Conservation (phyloP, 352 stramenopile genomes). For the Globisporangium mamillatum region DNA sequence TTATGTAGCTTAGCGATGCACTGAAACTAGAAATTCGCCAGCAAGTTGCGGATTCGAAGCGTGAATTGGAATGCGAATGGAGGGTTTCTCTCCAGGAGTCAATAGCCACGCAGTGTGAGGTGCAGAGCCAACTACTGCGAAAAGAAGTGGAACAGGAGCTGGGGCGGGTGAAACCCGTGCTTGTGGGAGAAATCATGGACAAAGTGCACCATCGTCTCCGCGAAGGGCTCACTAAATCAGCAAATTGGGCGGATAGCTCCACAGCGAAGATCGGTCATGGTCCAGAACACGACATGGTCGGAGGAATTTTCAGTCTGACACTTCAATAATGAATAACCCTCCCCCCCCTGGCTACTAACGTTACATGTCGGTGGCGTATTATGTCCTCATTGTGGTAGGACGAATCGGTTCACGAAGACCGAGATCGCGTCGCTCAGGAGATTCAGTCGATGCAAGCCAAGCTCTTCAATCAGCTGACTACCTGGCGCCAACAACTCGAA, state of each 20-base stretch:
- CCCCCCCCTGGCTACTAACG: background rate
- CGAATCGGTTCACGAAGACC: conserved; percentile 10
- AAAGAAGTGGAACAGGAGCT: background rate
- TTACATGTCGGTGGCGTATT: background rate
- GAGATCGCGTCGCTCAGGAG: conserved; percentile 13
- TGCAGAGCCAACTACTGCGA: background rate
- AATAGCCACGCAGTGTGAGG: background rate
- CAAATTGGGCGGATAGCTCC: background rate
- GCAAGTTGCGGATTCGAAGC: background rate
- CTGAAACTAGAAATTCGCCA: background rate
- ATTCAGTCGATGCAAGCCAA: conserved; percentile 20
- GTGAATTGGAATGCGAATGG: background rate
- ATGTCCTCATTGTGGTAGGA: conserved; percentile 9
- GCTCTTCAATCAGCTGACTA: conserved; percentile 21
- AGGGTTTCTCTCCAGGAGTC: background rate
- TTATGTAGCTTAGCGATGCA: background rate
- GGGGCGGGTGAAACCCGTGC: background rate
- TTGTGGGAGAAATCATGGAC: background rate
- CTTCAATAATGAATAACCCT: background rate
- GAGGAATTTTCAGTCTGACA: background rate
- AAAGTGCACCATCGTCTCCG: background rate
- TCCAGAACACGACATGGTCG: conserved; percentile 1
- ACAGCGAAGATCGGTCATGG: background rate
- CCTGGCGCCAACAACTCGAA: conserved; percentile 25
- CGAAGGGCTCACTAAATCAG: background rate